phyloP scores from a whole-genome alignment of 2,329 filamentous ascomycete species.

The Paecilomyces sp. region DNA sequence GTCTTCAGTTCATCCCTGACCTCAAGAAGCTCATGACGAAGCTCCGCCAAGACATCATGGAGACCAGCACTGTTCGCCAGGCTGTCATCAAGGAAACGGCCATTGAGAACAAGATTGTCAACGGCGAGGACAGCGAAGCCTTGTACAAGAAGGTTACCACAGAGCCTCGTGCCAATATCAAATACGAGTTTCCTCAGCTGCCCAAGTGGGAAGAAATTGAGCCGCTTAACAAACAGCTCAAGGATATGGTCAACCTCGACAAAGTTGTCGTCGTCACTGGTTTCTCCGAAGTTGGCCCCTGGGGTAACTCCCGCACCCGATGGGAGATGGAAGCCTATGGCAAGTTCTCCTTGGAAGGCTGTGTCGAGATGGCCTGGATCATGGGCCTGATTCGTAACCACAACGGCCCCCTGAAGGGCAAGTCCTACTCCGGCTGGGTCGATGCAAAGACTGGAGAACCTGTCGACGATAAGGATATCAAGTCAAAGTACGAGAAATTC shows the following conservation, averaged over 20 bases:
- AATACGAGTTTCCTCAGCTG: conserved; percentile 86
- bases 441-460: conserved; percentile 91
- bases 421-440: conserved; percentile 93
- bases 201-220: conserved; percentile 90
- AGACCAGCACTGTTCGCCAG: conserved; percentile 86
- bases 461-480: conserved; percentile 96
- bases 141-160: conserved; percentile 93
- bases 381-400: conserved; percentile 99
- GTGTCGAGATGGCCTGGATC: conserved; percentile 99
- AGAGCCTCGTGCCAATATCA: conserved; percentile 93
- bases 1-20: conserved; percentile 93
- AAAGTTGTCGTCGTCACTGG: conserved; percentile 97
- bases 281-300: conserved; percentile 84
- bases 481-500: conserved; percentile 93
- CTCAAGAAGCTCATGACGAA: conserved; percentile 90
- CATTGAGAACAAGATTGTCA: conserved; percentile 94
- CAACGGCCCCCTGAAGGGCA: conserved; percentile 91
- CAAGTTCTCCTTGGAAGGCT: conserved; percentile 94
- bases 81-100: conserved; percentile 94
- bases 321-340: conserved; percentile 99
- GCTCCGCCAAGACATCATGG: conserved; percentile 88
- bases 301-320: conserved; percentile 95
- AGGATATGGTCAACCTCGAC: conserved; percentile 97
- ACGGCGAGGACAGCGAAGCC: conserved; percentile 84
- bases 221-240: conserved; percentile 78